Evolutionary conservation across 2,329 filamentous ascomycete genomes (phyloP).

Genomic region (Botryotinia calthae): DNA sequence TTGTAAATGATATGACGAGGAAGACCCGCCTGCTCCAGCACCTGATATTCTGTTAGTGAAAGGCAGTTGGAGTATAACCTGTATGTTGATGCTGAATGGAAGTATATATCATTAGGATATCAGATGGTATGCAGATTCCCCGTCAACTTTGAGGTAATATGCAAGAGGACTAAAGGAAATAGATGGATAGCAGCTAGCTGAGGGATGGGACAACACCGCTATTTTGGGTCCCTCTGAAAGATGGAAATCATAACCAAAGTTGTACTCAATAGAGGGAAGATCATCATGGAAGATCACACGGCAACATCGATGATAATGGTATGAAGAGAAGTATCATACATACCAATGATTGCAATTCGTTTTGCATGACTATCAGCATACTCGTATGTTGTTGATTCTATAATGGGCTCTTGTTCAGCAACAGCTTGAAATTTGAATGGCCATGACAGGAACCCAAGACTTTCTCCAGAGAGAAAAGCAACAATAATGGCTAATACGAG

Average conservation of each 20-base stretch:
- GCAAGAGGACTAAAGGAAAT: neutral
- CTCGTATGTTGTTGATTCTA: constrained; percentile 18
- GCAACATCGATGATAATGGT: neutral
- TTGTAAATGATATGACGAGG: constrained; percentile 77
- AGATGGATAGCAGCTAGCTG: neutral
- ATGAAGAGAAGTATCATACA: constrained; percentile 21
- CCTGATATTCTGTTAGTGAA: constrained; percentile 50
- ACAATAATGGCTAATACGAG: constrained; percentile 27
- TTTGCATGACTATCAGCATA: constrained; percentile 31
- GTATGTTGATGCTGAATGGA: neutral
- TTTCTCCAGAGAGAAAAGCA: constrained; percentile 28
- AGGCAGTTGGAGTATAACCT: neutral
- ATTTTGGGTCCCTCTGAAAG: neutral
- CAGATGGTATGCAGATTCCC: neutral
- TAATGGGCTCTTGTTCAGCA: constrained; percentile 2
- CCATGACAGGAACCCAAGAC: constrained; percentile 37
- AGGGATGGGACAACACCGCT: neutral
- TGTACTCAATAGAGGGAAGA: neutral
- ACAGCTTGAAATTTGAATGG: constrained; percentile 29
- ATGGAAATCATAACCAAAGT: neutral
- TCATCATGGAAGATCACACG: neutral
- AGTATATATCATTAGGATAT: neutral
- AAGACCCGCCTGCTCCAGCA: constrained; percentile 84
- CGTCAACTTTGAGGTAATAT: neutral
- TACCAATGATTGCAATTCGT: constrained; percentile 40